Base-by-base conservation (phyloP, 73 alveolate genomes). In the Blepharisma stoltei region DNA sequence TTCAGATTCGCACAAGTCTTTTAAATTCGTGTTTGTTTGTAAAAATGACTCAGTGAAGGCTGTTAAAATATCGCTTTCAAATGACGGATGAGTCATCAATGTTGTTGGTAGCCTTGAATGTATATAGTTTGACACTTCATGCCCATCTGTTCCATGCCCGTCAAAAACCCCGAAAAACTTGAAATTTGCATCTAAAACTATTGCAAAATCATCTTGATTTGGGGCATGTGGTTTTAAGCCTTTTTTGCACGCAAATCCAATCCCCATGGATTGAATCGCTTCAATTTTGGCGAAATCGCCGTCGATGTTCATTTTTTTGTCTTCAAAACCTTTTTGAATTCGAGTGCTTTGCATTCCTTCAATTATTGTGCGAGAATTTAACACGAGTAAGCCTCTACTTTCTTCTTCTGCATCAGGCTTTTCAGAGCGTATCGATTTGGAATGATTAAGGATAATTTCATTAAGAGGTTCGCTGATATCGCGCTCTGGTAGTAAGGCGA, bases 121-220 rank as follows among this genome's bases (percentile, higher is more conserved):
- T 38, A 81, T 89, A 55, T 54, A 89, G 25, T 81, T 83, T 9
- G 86, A 55, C 3, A 86, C 90, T 23, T 71, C 45, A 52, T 89
- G 96, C 23, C 96, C 96, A 60, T 69, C 78, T 0, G 88, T 86
- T 0, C 96, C 96, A 77, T 88, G 95, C 37, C 95, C 95, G 54
- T 88, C 95, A 67, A 88, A 84, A 37, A 88, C 85, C 1, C 95
- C 95, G 54, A 76, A 83, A 45, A 84, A 68, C 70, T 77, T 84
- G 55, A 71, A n/a, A 3, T 70, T 83, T 41, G 77, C 86, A 52
- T 84, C 89, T 7, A 76, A 67, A 8, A 75, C 69, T n/a, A 76
- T 48, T 49, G 79, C 80, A 71, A 84, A 71, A 55, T 81, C 87
- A 78, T 88, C 95, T 67, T 88, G 87, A 55, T 88, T 88, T 25